Evolutionary conservation across 2,329 filamentous ascomycete species (phyloP), one percentile per base, ranked within the genome.

Genomic region (Calcarisporium arbuscula): DNA sequence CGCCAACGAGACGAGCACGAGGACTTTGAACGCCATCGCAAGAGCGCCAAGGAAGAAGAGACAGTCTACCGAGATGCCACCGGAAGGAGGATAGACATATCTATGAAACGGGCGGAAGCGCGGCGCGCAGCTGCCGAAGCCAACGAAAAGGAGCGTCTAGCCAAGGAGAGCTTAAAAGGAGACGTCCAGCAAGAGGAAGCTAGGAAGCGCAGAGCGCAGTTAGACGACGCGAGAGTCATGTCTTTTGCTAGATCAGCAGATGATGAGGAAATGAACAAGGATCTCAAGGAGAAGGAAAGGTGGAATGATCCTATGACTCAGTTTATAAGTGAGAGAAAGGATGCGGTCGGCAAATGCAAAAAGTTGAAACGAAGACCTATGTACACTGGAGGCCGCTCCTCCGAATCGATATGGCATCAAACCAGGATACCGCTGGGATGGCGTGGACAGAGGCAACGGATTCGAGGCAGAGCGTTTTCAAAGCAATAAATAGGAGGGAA

Each of bases 21-120:
- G 11, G 64, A 68, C 17, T 74, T 72, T 49, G 64, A 69, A 40
- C 49, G 43, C 42, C 60, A 58, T 48, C 46, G 54, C 21, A 68
- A 62, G 38, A 64, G 56, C 42, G 57, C 56, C 26, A 62, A 67
- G 38, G 74, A 75, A 20, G 74, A 82, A 49, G 87, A 95, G 61
- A 94, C 90, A 0, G 88, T 95, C 17, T 95, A 96, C 57, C 84
- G 92, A 49, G 92, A 98, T 61, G 92, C 94, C 9, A 92, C 85
- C 4, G 92, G 92, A 10, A 76, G 89, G n/a, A 81, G 94, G 36
- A 89, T 98, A 44, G 94, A 98, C 52, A 77, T 96, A 17, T 80
- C 82, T 14, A 86, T 95, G 83, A 87, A 86, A 59, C 76, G 89
- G 17, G 89, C 87, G 15, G 88, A 95, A 58, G 82, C 85, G 32